Evolutionary conservation across 805 yeast species (phyloP).

Genomic region (Isabelozyma pseudorhagii): DNA sequence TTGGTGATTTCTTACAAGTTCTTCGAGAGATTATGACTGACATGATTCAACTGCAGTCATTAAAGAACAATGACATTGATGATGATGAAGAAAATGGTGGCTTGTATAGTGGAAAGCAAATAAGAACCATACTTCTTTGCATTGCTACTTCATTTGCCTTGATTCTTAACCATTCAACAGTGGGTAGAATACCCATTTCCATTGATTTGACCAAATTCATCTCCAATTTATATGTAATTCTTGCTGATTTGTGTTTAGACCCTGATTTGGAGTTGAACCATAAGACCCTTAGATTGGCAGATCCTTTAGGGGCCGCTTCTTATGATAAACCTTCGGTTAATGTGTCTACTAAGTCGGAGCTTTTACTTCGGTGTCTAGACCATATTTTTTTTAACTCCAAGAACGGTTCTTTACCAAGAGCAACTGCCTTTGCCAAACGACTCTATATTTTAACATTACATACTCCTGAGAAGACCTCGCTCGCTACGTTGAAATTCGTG

Average conservation of each 20-base stretch:
- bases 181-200: slow-evolving; percentile 58
- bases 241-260: slow-evolving; percentile 70
- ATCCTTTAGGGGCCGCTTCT: slow-evolving; percentile 52
- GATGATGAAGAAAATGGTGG: slow-evolving; percentile 25
- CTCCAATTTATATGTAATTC: slow-evolving; percentile 64
- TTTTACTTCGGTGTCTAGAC: slow-evolving; percentile 74
- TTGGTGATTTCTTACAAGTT: slow-evolving; percentile 91
- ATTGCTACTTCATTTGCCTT: slow-evolving; percentile 88
- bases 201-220: slow-evolving; percentile 78
- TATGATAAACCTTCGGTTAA: slow-evolving; percentile 68
- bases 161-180: slow-evolving; percentile 62
- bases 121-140: slow-evolving; percentile 76
- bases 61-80: slow-evolving; percentile 14
- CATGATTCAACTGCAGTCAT: slow-evolving; percentile 41
- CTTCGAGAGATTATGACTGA: slow-evolving; percentile 74
- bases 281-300: slow-evolving; percentile 74
- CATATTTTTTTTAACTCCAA: slow-evolving; percentile 74
- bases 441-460: slow-evolving; percentile 64
- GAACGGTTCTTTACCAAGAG: slow-evolving; percentile 64
- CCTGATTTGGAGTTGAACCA: slow-evolving; percentile 84
- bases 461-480: slow-evolving; percentile 82
- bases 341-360: slow-evolving; percentile 84
- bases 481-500: slow-evolving; percentile 74
- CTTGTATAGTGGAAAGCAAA: slow-evolving; percentile 35
- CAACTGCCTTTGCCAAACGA: slow-evolving; percentile 80